Evolutionary conservation across 495 filamentous ascomycete genomes (phyloP), one percentile per base, ranked within the genome.

Genomic region (Penicillium alfredii): DNA sequence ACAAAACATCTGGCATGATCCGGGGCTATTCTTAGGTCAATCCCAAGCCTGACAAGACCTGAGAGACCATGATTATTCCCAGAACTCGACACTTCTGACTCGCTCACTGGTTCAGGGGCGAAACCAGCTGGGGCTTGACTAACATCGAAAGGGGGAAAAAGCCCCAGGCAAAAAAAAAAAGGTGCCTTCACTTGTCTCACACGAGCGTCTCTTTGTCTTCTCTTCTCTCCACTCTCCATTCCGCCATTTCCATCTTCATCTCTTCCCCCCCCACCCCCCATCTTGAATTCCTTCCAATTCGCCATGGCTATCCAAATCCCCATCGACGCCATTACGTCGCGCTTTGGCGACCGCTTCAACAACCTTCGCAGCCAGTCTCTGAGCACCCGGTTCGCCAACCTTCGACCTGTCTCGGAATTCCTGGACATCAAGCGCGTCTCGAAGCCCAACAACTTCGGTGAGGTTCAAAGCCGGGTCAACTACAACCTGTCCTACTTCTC

Each of bases 401-500:
- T 98, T 44, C 82, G 80, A 26, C 93, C 93, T 19, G 56, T 98
- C 49, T 81, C 82, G 44, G 92, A 98, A 61, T 98, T 98, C 64
- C 72, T 97, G 55, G 89, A 98, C 61, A 50, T 96, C 61, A 98
- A 95, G 75, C 84, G 90, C 19, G 47, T 98, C 8, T 95, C 86
- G 30, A 97, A 96, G 68, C 93, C 92, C 4, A 75, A 72, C 47
- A 90, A 89, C 64, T 95, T 97, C 49, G 77, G 64, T 49, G 92
- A 97, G 56, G 77, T 85, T 37, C 92, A 98, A 63, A 90, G 84
- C 64, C 80, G 92, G 36, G 81, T 94, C 60, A 94, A 94, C 69
- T 98, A 95, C 81, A 98, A 98, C 60, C 70, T 98, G 35, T 77
- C 81, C 56, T 83, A 96, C 71, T 98, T 95, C 73, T 90, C 88